phyloP scores from a whole-genome alignment of 129 eudicot species.

The Erigeron canadensis region DNA sequence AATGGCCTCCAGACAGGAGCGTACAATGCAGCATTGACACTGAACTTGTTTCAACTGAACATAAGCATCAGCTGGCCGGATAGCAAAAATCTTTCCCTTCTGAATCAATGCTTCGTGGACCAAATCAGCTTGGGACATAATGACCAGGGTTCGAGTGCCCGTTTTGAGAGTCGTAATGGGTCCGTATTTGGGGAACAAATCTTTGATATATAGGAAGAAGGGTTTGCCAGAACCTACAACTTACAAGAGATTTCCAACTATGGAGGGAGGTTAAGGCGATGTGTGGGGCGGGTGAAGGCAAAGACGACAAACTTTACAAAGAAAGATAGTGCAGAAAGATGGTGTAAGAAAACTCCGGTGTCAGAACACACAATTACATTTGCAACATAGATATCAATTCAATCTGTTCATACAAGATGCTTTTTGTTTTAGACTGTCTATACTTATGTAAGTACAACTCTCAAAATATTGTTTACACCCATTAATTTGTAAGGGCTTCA shows the following conservation, averaged over 20 bases:
- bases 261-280: slow-evolving; percentile 52
- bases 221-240: slow-evolving; percentile 78
- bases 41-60: slow-evolving; percentile 84
- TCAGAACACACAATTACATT: no score
- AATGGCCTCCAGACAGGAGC: slow-evolving; percentile 91
- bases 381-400: no score
- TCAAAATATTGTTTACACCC: no score
- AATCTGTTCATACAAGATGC: no score
- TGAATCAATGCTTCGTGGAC: slow-evolving; percentile 58
- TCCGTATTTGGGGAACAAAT: slow-evolving; percentile 60
- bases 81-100: slow-evolving; percentile 70
- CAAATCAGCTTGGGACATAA: slow-evolving; percentile 55
- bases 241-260: slow-evolving; percentile 84
- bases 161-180: slow-evolving; percentile 71
- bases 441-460: no score
- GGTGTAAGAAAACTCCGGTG: slow-evolving; percentile 28
- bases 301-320: slow-evolving; percentile 20
- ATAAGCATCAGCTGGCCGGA: slow-evolving; percentile 59
- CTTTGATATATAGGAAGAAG: slow-evolving; percentile 61
- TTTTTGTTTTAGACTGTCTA: no score
- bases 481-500: no score
- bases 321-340: slow-evolving; percentile 43
- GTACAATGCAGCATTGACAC: slow-evolving; percentile 72
- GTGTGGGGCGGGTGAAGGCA: slow-evolving; percentile 24
- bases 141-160: slow-evolving; percentile 79